These are phyloP conservation scores for Fraxinus pennsylvanica DNA, from an alignment of 257 asterid species.

Conservation along the genomic window DNA sequence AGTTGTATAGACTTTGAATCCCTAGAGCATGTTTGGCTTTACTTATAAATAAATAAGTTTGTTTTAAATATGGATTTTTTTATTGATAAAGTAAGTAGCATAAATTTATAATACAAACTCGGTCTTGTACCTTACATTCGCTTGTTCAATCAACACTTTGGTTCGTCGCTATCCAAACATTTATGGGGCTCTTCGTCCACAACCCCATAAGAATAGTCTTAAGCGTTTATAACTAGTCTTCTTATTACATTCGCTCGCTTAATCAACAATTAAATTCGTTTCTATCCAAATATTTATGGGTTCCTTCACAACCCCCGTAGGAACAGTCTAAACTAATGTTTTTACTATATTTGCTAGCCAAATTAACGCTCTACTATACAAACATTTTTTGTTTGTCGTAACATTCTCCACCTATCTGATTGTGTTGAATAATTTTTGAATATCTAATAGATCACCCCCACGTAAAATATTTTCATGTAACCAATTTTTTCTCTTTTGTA, in stretches of 20 bases:
- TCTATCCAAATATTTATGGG: not conserved
- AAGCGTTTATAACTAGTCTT: not conserved
- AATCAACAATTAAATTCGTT: not conserved
- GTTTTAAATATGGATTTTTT: not conserved
- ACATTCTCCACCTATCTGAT: not conserved
- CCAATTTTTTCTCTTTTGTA: not conserved
- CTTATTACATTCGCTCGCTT: not conserved
- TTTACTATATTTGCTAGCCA: no score
- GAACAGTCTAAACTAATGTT: no score
- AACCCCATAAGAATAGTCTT: not conserved
- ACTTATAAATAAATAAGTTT: not conserved
- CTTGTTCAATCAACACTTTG: no score
- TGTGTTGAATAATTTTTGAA: not conserved
- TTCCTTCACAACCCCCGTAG: no score
- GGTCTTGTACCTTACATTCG: no score
- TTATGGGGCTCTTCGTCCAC: not conserved
- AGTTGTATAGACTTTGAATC: slow-evolving; percentile 2
- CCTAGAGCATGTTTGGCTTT: not conserved
- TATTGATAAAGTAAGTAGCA: not conserved
- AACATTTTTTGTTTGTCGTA: not conserved
- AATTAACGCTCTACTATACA: no score
- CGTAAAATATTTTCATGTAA: not conserved
- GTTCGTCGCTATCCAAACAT: not conserved
- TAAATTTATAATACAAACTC: not conserved
- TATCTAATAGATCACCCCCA: not conserved